These are phyloP conservation scores for Quercus suber DNA, from an alignment of 306 rosid species.

Conservation along the genomic window DNA sequence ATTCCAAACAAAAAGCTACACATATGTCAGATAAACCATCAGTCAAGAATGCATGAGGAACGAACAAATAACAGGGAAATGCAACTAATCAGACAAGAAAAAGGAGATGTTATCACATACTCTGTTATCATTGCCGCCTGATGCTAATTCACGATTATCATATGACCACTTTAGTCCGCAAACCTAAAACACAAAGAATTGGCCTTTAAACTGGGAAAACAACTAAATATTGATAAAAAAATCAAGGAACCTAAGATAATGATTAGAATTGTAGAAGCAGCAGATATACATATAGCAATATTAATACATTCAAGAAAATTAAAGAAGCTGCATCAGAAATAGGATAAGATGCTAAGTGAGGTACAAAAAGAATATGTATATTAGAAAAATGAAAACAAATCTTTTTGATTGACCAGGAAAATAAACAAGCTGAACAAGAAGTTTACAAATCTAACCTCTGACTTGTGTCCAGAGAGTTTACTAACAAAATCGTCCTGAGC, in stretches of 20 bases:
- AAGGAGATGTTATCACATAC: conserved; percentile 43
- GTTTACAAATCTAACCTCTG: conserved; percentile 62
- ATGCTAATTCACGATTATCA: conserved; percentile 96
- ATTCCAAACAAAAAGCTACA: conserved; percentile 94
- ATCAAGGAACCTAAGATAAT: not conserved
- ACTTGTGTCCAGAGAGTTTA: conserved; percentile 85
- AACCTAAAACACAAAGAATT: conserved; percentile 54
- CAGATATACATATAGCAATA: not conserved
- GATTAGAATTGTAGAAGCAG: not conserved
- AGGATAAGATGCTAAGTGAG: not conserved
- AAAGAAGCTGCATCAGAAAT: not conserved
- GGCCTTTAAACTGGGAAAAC: conserved; percentile 4
- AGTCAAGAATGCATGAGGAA: conserved; percentile 21
- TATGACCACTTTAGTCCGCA: conserved; percentile 97
- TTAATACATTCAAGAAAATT: not conserved
- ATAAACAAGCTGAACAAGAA: conserved; percentile 21
- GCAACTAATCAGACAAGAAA: conserved; percentile 8
- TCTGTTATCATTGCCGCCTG: conserved; percentile 96
- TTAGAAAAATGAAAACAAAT: not conserved
- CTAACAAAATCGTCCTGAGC: conserved; percentile 85
- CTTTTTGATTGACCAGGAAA: not conserved
- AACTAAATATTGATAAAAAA: not conserved
- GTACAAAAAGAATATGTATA: not conserved
- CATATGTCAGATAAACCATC: conserved; percentile 16
- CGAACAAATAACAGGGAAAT: conserved; percentile 16